Percentiles rank a stretch among this genome's conserved stretches.
These are phyloP conservation scores for Termitomyces sp. DNA, from an alignment of 768 basidiomycete species.

Conservation along the genomic window DNA sequence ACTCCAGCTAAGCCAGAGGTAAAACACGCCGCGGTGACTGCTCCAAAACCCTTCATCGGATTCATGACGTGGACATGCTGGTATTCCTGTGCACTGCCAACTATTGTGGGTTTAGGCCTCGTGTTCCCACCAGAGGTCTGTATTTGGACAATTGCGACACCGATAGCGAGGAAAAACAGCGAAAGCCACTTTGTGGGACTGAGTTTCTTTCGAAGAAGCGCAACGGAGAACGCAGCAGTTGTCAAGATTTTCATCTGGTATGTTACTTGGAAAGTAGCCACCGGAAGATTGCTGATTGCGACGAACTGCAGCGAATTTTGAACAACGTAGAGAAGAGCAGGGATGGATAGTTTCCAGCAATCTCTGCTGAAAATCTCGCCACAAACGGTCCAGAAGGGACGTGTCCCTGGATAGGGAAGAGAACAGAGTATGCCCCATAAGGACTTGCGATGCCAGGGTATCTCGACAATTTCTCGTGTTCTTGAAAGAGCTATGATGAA, in stretches of 20 bases:
- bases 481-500: slow-evolving; percentile 73
- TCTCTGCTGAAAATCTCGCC: slow-evolving; percentile 82
- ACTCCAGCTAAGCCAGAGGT: slow-evolving; percentile 89
- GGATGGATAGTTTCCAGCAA: slow-evolving; percentile 97
- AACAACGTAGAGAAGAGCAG: slow-evolving; percentile 91
- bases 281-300: slow-evolving; percentile 90
- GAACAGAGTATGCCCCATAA: slow-evolving; percentile 27
- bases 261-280: slow-evolving; percentile 95
- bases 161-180: slow-evolving; percentile 82
- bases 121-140: slow-evolving; percentile 46
- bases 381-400: slow-evolving; percentile 51
- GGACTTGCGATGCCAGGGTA: slow-evolving; percentile 35
- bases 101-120: slow-evolving; percentile 30
- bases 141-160: slow-evolving; percentile 93
- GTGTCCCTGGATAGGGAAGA: slow-evolving; percentile 38
- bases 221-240: slow-evolving; percentile 88
- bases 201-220: slow-evolving; percentile 72
- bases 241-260: slow-evolving; percentile 99
- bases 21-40: slow-evolving; percentile 81
- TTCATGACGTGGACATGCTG: slow-evolving; percentile 68
- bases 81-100: slow-evolving; percentile 67
- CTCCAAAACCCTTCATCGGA: slow-evolving; percentile 75
- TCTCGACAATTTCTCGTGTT: slow-evolving; percentile 36
- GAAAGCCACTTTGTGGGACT: slow-evolving; percentile 79
- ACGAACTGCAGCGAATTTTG: slow-evolving; percentile 98